Base-by-base conservation (phyloP, 1,284 basidiomycete genomes). In the Ceratobasidium sp. region DNA sequence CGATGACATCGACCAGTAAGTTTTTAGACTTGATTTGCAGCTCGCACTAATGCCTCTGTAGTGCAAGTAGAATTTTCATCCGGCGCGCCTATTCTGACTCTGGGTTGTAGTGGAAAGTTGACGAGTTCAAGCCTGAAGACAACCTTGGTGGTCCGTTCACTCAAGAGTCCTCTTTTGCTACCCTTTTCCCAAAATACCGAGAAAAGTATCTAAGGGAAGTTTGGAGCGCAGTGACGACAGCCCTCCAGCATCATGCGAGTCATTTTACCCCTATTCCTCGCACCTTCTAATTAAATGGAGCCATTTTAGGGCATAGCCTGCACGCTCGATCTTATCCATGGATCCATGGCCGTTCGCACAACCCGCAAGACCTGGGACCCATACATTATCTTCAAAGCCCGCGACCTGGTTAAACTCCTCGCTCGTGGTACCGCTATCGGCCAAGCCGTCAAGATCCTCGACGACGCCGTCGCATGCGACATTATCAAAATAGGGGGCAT, bases 311-410 rank as follows among this genome's bases (percentile, higher is more conserved):
- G 94, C 13, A 84, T 99, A 49, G 88, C 91, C 23, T 98, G 96
- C 79, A 95, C 94, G 32, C 89, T 99, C 32, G 96, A 99, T 83
- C 84, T 99, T 72, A 91, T 99, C 44, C 94, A 98, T 76, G 97
- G 97, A 76, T 95, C 93, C 55, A 99, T 99, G 98, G 92, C 94
- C 35, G 97, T 99, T 46, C 89, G 91, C 73, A 99, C 97, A 38
- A 99, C 97, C 2, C 89, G 98, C 75, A 98, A 98, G 85, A 95
- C 98, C 21, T 97, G 88, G 82, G 97, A 99, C 80, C 97, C 97
- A 0, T 99, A 98, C 80, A 90, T 98, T 77, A 90, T 98, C 74
- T 86, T 99, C 77, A 98, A 99, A 83, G 96, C 95, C 7, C 88
- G 97, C 59, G 97, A 99, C 82, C 86, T 99, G 85, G 90, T 99